Evolutionary conservation across 768 basidiomycete species (phyloP).

Genomic region (Russula virescens): DNA sequence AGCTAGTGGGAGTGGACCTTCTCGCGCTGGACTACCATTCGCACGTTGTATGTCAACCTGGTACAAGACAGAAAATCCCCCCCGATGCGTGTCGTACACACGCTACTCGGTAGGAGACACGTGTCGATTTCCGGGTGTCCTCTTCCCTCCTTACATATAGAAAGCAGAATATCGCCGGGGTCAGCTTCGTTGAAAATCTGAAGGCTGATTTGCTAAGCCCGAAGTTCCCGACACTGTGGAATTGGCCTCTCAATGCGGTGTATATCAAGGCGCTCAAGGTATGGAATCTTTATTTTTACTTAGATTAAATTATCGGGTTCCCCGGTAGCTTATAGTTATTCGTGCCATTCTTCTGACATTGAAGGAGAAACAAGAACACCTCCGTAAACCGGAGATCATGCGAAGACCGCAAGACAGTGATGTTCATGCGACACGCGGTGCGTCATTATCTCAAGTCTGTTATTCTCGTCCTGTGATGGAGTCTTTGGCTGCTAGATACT

Average conservation of each 20-base stretch:
- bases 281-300: constrained; percentile 5
- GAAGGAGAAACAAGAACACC: constrained; percentile 56
- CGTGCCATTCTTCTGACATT: constrained; percentile 62
- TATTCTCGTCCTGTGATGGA: constrained; percentile 6
- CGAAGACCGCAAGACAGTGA: constrained; percentile 73
- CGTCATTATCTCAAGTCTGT: constrained; percentile 26
- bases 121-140: constrained; percentile 78
- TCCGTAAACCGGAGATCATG: constrained; percentile 52
- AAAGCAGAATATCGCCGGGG: constrained; percentile 52
- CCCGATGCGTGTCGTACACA: constrained; percentile 78
- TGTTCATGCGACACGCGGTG: constrained; percentile 84
- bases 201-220: constrained; percentile 53
- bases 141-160: constrained; percentile 63
- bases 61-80: constrained; percentile 65
- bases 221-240: constrained; percentile 65
- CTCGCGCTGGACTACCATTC: constrained; percentile 65
- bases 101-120: constrained; percentile 86
- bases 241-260: too few species aligned
- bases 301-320: constrained; percentile 4
- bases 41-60: constrained; percentile 82
- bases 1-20: constrained; percentile 30
- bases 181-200: constrained; percentile 63
- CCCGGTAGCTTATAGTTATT: constrained; percentile 55
- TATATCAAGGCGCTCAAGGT: constrained; percentile 66
- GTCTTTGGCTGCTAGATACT: constrained; percentile 51